These are phyloP conservation scores for Besnoitia besnoiti DNA, from an alignment of 169 alveolate genomes.

Conservation along the genomic window DNA sequence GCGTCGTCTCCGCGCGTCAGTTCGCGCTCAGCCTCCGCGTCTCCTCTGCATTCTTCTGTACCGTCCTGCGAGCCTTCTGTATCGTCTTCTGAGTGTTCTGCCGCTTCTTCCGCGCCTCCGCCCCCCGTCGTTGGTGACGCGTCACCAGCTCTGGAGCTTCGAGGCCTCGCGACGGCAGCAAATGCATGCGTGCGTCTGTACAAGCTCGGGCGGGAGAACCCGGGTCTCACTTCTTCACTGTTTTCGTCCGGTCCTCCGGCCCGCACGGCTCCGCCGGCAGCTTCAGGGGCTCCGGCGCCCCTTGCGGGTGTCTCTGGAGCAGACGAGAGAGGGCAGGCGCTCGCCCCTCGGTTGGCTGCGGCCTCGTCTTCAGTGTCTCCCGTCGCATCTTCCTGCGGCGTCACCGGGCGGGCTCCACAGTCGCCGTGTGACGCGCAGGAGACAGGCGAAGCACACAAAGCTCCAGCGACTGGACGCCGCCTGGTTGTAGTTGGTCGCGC, in stretches of 20 bases:
- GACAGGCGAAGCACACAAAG: too few relatives aligned
- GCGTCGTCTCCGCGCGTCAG: not conserved
- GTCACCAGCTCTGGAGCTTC: not conserved
- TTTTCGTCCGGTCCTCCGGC: not conserved
- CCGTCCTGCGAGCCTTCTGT: not conserved
- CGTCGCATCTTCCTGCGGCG: too few relatives aligned
- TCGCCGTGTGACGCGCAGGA: too few relatives aligned
- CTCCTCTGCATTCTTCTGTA: not conserved
- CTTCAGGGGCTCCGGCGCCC: too few relatives aligned
- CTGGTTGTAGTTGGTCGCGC: too few relatives aligned
- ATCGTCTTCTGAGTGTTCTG: not conserved
- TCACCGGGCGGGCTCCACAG: too few relatives aligned
- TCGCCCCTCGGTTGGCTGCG: too few relatives aligned
- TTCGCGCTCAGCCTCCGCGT: not conserved
- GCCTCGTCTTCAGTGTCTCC: too few relatives aligned
- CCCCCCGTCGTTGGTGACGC: too few relatives aligned
- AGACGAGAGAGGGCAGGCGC: too few relatives aligned
- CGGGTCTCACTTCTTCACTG: not conserved
- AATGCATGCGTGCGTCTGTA: not conserved
- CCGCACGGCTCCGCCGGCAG: not conserved
- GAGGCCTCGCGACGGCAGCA: not conserved
- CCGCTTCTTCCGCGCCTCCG: not conserved
- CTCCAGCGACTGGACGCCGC: too few relatives aligned
- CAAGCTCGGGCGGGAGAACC: not conserved
- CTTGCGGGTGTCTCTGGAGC: too few relatives aligned